Conservation (phyloP, 768 basidiomycete species). For the Exidia glandulosa region DNA sequence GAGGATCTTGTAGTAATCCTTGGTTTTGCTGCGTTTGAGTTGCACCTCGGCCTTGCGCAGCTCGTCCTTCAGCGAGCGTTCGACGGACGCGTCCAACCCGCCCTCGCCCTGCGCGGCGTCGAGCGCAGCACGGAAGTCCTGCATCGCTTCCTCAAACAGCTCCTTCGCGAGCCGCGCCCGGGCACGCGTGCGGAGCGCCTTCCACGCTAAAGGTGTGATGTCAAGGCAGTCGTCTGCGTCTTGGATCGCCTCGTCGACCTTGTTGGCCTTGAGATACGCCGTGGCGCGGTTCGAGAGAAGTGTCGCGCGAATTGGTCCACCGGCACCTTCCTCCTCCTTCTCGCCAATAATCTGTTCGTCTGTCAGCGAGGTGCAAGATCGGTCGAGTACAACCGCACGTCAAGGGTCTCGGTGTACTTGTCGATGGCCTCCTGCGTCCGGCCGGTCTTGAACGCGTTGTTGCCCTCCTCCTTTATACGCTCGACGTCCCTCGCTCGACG, state of each 20-base stretch:
- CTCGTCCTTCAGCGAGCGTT: constrained; percentile 49
- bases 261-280: constrained; percentile 62
- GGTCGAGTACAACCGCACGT: too few species aligned
- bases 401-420: constrained; percentile 59
- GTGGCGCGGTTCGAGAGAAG: constrained; percentile 78
- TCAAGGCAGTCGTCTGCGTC: constrained; percentile 61
- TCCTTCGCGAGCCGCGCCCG: constrained; percentile 68
- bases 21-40: constrained; percentile 79
- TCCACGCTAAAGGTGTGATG: constrained; percentile 60
- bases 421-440: constrained; percentile 49
- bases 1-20: constrained; percentile 82
- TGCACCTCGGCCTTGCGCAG: constrained; percentile 73
- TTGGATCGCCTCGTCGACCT: constrained; percentile 53
- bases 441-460: constrained; percentile 56
- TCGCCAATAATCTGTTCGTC: constrained; percentile 50
- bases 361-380: not conserved
- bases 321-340: constrained; percentile 58
- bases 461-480: constrained; percentile 76
- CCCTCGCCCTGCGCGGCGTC: constrained; percentile 59
- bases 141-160: constrained; percentile 56
- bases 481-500: constrained; percentile 79
- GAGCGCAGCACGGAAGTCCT: constrained; percentile 71
- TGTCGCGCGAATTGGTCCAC: constrained; percentile 72
- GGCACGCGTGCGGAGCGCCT: constrained; percentile 78
- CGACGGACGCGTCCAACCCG: constrained; percentile 30